Evolutionary conservation across 805 yeast species (phyloP).

Genomic region (Wickerhamiella hasegawae): DNA sequence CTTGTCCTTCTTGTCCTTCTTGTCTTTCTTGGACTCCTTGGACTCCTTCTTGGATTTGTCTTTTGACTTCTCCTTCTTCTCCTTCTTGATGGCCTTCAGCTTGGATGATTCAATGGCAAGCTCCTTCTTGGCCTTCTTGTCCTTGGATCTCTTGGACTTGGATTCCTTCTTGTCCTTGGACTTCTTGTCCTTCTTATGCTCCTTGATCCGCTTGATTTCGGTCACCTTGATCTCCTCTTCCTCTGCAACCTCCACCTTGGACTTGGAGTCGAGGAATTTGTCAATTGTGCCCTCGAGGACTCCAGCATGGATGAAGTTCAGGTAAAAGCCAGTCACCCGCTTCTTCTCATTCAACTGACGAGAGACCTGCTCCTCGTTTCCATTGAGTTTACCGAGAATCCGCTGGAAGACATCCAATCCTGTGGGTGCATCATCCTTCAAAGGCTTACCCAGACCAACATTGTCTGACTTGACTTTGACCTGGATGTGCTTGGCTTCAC

Average conservation of each 20-base stretch:
- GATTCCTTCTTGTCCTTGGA: constrained; percentile 17
- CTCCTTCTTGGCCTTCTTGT: constrained; percentile 19
- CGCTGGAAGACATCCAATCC: constrained; percentile 91
- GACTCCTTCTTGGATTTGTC: constrained; percentile 20
- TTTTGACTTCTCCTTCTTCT: constrained; percentile 18
- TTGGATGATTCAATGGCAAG: constrained; percentile 21
- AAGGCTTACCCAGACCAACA: constrained; percentile 77
- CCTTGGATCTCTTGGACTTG: constrained; percentile 17
- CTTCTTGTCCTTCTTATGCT: constrained; percentile 14
- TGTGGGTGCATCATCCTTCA: constrained; percentile 54
- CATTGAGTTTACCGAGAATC: constrained; percentile 75
- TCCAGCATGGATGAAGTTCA: constrained; percentile 75
- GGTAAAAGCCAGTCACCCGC: constrained; percentile 54
- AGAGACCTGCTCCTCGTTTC: constrained; percentile 44
- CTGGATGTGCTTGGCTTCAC: constrained; percentile 42
- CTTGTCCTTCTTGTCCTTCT: constrained; percentile 5
- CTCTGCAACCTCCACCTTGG: constrained; percentile 1
- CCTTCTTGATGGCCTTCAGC: constrained; percentile 21
- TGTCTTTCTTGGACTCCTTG: constrained; percentile 10
- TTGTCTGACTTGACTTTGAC: constrained; percentile 70
- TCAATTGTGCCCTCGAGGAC: constrained; percentile 64
- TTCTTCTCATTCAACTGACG: constrained; percentile 46
- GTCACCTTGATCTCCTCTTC: constrained; percentile 14
- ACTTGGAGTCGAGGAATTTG: constrained; percentile 13
- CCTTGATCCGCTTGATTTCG: constrained; percentile 18